Percentiles rank a stretch among this genome's conserved stretches.
phyloP scores from a whole-genome alignment of 768 basidiomycete species.

The Trichaptum fuscoviolaceum region DNA sequence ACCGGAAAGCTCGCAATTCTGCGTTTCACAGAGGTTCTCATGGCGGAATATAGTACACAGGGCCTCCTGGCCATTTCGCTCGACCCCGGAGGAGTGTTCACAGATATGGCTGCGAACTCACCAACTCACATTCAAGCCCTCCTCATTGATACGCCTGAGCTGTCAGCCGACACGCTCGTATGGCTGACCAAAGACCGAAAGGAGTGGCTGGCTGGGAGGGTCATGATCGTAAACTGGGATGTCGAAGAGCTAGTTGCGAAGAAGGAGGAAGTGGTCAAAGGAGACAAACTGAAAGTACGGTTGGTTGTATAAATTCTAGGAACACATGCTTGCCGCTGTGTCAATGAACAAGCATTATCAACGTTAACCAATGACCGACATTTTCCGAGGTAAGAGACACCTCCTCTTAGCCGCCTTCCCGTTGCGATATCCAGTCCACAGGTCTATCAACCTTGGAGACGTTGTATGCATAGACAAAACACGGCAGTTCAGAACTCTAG shows the following conservation, averaged over 20 bases:
- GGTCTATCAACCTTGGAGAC: too few species aligned
- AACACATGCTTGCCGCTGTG: too few species aligned
- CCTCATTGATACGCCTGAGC: conserved; percentile 8
- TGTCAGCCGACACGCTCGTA: conserved; percentile 9
- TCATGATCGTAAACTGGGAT: neutral
- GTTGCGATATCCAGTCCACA: too few species aligned
- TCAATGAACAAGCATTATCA: too few species aligned
- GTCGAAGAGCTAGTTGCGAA: neutral
- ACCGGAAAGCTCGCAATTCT: neutral
- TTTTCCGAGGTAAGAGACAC: too few species aligned
- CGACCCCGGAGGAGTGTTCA: conserved; percentile 10
- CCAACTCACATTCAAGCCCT: conserved; percentile 3
- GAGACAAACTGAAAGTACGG: neutral
- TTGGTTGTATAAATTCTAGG: neutral
- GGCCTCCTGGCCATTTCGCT: neutral
- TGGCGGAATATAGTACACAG: neutral
- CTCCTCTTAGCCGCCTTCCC: too few species aligned
- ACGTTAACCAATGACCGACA: too few species aligned
- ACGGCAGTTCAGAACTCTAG: too few species aligned
- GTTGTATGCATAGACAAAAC: too few species aligned
- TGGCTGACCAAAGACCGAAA: conserved; percentile 8
- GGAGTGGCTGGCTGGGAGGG: conserved; percentile 7
- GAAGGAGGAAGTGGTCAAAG: neutral
- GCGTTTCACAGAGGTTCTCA: neutral
- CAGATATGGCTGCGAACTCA: conserved; percentile 11